These are phyloP conservation scores for Chytriomyces confervae DNA, from an alignment of 192 early-diverging fungal genomes.

Conservation along the genomic window DNA sequence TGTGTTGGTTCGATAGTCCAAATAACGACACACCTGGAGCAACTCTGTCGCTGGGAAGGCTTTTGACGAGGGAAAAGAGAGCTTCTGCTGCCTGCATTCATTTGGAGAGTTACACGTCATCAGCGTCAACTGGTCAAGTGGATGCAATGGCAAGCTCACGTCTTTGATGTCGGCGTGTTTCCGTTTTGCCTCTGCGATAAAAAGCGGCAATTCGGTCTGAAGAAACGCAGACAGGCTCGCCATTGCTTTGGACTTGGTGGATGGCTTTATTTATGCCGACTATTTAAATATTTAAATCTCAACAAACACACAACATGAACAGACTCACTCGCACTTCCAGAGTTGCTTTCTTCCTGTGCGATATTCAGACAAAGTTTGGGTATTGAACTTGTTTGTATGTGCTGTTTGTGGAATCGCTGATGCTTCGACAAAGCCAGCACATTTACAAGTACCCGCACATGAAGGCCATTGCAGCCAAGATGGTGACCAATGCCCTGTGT, in stretches of 20 bases:
- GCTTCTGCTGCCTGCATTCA: slow-evolving; percentile 24
- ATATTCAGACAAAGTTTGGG: slow-evolving; percentile 80
- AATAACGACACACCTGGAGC: not conserved
- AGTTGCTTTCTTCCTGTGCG: slow-evolving; percentile 92
- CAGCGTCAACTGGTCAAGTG: not conserved
- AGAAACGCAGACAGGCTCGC: slow-evolving; percentile 56
- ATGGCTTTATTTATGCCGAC: not conserved
- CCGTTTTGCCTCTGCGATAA: slow-evolving; percentile 85
- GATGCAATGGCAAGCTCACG: slow-evolving; percentile 47
- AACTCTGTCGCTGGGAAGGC: not conserved
- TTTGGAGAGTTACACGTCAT: not conserved
- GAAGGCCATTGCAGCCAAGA: slow-evolving; percentile 83
- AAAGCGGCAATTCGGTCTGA: slow-evolving; percentile 77
- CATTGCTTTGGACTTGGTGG: not conserved
- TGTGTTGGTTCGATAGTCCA: not conserved
- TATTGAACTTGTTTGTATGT: not conserved
- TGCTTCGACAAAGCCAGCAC: slow-evolving; percentile 47
- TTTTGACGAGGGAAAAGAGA: slow-evolving; percentile 27
- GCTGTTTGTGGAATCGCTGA: not conserved
- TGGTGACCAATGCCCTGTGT: slow-evolving; percentile 57
- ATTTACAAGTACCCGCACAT: slow-evolving; percentile 86
- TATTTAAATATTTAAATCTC: not conserved
- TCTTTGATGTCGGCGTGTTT: slow-evolving; percentile 98
- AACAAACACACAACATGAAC: not conserved
- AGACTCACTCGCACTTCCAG: slow-evolving; percentile 24